Evolutionary conservation across 202 grass and related monocot species (phyloP), one percentile per base, ranked within the genome.

Genomic region (Dendrocalamus latiflorus): DNA sequence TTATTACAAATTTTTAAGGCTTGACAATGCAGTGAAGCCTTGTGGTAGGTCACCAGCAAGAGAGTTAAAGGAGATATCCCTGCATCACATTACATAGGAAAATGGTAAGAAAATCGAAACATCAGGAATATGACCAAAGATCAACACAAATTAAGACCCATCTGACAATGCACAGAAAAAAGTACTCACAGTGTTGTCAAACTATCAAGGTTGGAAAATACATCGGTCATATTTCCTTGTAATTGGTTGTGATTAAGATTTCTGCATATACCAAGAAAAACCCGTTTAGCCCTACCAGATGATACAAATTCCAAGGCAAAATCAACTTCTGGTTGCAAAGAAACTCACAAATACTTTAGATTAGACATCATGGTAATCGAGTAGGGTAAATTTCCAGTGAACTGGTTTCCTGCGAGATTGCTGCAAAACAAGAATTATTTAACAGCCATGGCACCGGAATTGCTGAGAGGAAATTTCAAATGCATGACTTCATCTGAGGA

Each of bases 21-120:
- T 95, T 79, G 91, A 95, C 65, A 99, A 79, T 72, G 81, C 81
- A 60, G 58, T 95, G 53, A 95, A 89, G 80, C 91, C 85, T 83
- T 95, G 80, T 38, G 96, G 91, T 70, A 99, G 88, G 56, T 95
- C 88, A 89, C 87, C 91, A 11, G 66, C 76, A 88, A 99, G 65
- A 83, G 83, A 81, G 90, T 99, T 99, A 67, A 81, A 95, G 76
- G 96, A 98, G 68, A 98, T 83, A 68, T 98, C 96, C 72, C 96
- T 98, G 87, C 55, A 93, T 65, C 68, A 83, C 44, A 86, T 76
- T 62, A 66, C 25, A 79, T 74, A 56, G 16, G 62, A 36, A 72
- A 59, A 65, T 42, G 54, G 78, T 70, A 78, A 80, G 44, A 74
- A 43, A 70, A 65, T 48, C 11, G 12, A 41, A 79, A 88, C 65